phyloP scores from a whole-genome alignment of 148 eudicot species.

The Vaccinium corymbosum region DNA sequence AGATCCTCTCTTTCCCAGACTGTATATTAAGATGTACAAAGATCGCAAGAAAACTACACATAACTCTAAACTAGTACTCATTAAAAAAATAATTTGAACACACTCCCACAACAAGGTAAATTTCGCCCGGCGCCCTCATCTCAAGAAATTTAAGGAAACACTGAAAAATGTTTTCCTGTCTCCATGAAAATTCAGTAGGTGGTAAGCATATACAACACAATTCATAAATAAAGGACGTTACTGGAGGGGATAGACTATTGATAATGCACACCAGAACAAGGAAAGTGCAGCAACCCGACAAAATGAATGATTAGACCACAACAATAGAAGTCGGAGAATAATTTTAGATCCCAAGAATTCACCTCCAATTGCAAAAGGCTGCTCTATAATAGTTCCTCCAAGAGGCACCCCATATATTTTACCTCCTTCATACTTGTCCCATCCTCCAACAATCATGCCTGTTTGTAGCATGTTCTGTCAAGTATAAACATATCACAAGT shows the following conservation, averaged over 20 bases:
- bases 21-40: neutral
- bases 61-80: neutral
- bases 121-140: neutral
- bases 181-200: neutral
- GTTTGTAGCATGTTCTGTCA: conserved; percentile 81
- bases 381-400: conserved; percentile 90
- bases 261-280: neutral
- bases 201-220: neutral
- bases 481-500: neutral
- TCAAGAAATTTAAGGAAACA: neutral
- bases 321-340: neutral
- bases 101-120: neutral
- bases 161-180: neutral
- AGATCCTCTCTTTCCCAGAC: neutral
- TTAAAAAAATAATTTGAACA: neutral
- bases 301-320: neutral
- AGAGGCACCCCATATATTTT: conserved; percentile 90
- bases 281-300: neutral
- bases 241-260: neutral
- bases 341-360: conserved; percentile 13
- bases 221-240: neutral
- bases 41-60: neutral
- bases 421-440: conserved; percentile 96
- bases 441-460: conserved; percentile 93
- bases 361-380: conserved; percentile 98